Conservation (phyloP, 1,284 basidiomycete species). For the Cutaneotrichosporon curvatum region DNA sequence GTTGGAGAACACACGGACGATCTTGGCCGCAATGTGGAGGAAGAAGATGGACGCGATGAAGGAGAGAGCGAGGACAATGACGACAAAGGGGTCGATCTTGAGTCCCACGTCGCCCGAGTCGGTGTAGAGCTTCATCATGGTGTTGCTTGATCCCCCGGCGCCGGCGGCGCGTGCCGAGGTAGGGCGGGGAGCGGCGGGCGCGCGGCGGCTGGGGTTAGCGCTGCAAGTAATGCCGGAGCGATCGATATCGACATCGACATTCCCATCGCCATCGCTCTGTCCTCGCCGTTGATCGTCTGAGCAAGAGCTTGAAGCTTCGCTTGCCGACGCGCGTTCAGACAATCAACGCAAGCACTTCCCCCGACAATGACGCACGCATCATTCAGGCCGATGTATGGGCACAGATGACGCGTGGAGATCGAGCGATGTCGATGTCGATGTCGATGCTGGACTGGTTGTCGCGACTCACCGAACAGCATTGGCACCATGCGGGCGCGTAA, state of each 20-base stretch:
- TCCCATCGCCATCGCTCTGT: too few relatives aligned
- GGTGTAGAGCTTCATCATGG: constrained; percentile 97
- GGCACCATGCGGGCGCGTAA: constrained; percentile 40
- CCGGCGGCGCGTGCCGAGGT: constrained; percentile 88
- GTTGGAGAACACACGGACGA: constrained; percentile 75
- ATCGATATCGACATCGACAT: too few relatives aligned
- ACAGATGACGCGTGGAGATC: too few relatives aligned
- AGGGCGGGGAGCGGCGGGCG: constrained; percentile 66
- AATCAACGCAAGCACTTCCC: too few relatives aligned
- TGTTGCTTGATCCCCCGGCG: constrained; percentile 91
- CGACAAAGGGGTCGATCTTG: constrained; percentile 95
- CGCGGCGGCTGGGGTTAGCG: constrained; percentile 61
- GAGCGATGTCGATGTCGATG: too few relatives aligned
- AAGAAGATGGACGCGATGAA: constrained; percentile 99
- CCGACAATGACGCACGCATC: too few relatives aligned
- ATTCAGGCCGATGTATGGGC: too few relatives aligned
- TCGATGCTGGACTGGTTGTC: too few relatives aligned
- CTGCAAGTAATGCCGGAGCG: too few relatives aligned
- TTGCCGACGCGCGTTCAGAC: too few relatives aligned
- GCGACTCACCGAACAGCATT: constrained; percentile 43
- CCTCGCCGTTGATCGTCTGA: too few relatives aligned
- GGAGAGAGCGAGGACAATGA: constrained; percentile 89
- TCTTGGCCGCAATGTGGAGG: constrained; percentile 94
- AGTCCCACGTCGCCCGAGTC: constrained; percentile 89
- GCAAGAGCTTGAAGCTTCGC: too few relatives aligned